Evolutionary conservation across 495 filamentous ascomycete genomes (phyloP).

Genomic region (Diplogelasinospora grovesii): DNA sequence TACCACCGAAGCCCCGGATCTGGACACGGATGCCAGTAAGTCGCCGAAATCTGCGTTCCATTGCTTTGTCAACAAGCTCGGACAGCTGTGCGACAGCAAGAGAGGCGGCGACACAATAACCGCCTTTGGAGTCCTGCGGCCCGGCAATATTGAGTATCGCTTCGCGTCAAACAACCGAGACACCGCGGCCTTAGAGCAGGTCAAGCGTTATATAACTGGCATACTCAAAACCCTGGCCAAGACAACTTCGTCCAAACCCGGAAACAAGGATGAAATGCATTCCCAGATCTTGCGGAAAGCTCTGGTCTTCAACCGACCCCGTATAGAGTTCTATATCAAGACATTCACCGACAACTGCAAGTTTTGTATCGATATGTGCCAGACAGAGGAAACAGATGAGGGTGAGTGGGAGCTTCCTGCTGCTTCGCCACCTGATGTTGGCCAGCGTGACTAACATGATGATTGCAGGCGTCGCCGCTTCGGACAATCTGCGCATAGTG

Average conservation of each 20-base stretch:
- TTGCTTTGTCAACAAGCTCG: slow-evolving; percentile 23
- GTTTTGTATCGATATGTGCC: neutral
- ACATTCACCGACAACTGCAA: neutral
- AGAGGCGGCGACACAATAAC: slow-evolving; percentile 14
- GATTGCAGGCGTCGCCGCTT: too few species aligned
- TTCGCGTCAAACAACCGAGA: slow-evolving; percentile 18
- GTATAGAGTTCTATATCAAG: slow-evolving; percentile 4
- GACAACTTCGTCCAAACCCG: neutral
- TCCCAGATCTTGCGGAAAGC: neutral
- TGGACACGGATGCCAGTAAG: slow-evolving; percentile 4
- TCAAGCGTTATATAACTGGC: neutral
- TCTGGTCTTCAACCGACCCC: slow-evolving; percentile 10
- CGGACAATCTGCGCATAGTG: too few species aligned
- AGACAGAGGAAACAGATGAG: neutral
- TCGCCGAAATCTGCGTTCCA: slow-evolving; percentile 5
- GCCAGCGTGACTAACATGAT: too few species aligned
- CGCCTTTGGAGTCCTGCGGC: slow-evolving; percentile 13
- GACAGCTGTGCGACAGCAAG: slow-evolving; percentile 20
- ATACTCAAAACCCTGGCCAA: slow-evolving; percentile 7
- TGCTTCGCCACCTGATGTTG: too few species aligned
- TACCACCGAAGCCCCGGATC: slow-evolving; percentile 6
- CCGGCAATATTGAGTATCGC: slow-evolving; percentile 16
- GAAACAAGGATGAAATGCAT: neutral
- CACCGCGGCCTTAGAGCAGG: neutral
- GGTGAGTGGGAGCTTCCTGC: too few species aligned